These are phyloP conservation scores for Punica granatum DNA, from an alignment of 345 rosid genomes.

Conservation along the genomic window DNA sequence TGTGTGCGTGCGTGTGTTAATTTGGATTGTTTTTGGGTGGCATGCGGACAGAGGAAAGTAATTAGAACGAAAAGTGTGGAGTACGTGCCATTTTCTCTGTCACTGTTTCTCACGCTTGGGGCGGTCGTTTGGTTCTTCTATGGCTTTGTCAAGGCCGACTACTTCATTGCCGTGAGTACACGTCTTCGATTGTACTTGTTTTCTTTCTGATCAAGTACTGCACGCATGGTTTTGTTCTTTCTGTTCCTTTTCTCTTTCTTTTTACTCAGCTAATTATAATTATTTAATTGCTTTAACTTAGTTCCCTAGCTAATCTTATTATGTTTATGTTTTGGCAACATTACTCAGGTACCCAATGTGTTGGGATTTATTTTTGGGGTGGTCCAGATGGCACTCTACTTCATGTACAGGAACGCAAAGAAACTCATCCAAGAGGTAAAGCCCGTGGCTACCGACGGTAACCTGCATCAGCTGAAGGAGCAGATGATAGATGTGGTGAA, in stretches of 20 bases:
- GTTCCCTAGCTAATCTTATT: no score
- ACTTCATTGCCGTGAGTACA: constrained; percentile 63
- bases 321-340: no score
- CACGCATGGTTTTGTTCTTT: no score
- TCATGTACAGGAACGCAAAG: constrained; percentile 51
- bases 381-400: constrained; percentile 66
- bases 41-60: constrained; percentile 58
- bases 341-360: constrained; percentile 61
- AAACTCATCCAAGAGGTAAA: constrained; percentile 6
- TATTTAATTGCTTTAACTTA: no score
- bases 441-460: constrained; percentile 11
- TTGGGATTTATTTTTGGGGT: constrained; percentile 71
- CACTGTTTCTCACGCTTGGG: constrained; percentile 69
- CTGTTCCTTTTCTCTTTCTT: no score
- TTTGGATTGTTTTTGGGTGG: no score
- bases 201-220: no score
- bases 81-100: constrained; percentile 69
- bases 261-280: no score
- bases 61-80: constrained; percentile 75
- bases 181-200: no score
- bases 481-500: constrained; percentile 22
- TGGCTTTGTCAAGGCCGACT: constrained; percentile 56
- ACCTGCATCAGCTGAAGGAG: constrained; percentile 38
- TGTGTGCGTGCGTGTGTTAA: background rate
- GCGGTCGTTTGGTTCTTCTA: constrained; percentile 93